Percentiles rank a stretch among this genome's conserved stretches.
Evolutionary conservation across 1,284 basidiomycete genomes (phyloP).

Genomic region (Irpex lacteus): DNA sequence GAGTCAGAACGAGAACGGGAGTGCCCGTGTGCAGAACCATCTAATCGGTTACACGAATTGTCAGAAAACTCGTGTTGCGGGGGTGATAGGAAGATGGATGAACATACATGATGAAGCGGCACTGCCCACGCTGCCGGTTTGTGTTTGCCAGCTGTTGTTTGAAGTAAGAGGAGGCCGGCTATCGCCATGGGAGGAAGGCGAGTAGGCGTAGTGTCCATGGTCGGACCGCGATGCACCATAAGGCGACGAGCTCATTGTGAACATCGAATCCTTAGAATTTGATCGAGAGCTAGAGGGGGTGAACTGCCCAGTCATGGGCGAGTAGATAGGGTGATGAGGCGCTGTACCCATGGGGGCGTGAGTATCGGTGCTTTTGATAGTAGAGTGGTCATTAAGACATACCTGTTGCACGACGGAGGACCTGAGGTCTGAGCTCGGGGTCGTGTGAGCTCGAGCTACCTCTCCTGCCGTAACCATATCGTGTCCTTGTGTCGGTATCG

Average conservation of each 20-base stretch:
- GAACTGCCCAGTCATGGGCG: slow-evolving; percentile 22
- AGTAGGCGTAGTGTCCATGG: slow-evolving; percentile 23
- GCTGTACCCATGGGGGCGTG: slow-evolving; percentile 16
- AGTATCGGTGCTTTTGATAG: neutral
- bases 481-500: slow-evolving; percentile 25
- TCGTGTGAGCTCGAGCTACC: slow-evolving; percentile 16
- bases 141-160: slow-evolving; percentile 41
- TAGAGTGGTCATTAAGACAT: slow-evolving; percentile 12
- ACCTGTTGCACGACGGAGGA: slow-evolving; percentile 27
- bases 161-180: slow-evolving; percentile 39
- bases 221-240: slow-evolving; percentile 28
- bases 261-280: slow-evolving; percentile 44
- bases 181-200: slow-evolving; percentile 18
- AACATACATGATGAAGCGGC: slow-evolving; percentile 26
- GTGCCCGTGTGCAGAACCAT: slow-evolving; percentile 11
- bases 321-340: slow-evolving; percentile 23
- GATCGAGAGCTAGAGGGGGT: slow-evolving; percentile 42
- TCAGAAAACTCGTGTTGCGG: neutral
- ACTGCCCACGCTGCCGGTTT: slow-evolving; percentile 33
- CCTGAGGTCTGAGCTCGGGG: slow-evolving; percentile 24
- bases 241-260: slow-evolving; percentile 28
- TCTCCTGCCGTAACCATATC: slow-evolving; percentile 27
- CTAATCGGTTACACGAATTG: slow-evolving; percentile 1
- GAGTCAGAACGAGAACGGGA: slow-evolving; percentile 15
- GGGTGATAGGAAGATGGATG: neutral